Percentiles rank a stretch among this genome's conserved stretches.
Conservation (phyloP, 148 eudicot species). For the Heliamphora exappendiculata region DNA sequence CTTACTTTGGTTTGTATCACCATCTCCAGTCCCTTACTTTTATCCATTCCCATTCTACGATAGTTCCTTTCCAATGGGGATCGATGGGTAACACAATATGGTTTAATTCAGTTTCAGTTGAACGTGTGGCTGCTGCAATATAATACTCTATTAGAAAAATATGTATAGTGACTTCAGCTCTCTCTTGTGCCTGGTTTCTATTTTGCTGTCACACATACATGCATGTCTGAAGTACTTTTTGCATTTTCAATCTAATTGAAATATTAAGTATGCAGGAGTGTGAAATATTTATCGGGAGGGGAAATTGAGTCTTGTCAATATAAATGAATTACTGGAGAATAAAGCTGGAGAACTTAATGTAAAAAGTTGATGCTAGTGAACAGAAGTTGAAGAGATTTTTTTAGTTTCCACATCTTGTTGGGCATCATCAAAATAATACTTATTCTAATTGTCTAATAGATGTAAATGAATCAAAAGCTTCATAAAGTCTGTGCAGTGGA, state of each 20-base stretch:
- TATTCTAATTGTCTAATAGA: not conserved
- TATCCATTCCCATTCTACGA: not conserved
- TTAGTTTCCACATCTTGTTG: not conserved
- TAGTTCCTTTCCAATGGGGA: not conserved
- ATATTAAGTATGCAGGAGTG: not conserved
- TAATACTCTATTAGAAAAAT: not conserved
- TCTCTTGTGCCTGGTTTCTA: not conserved
- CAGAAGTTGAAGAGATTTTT: not conserved
- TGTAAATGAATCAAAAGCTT: not conserved
- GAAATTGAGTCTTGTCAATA: not conserved
- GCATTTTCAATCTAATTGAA: not conserved
- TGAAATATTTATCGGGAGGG: not conserved
- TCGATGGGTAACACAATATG: not conserved
- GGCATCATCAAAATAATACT: not conserved
- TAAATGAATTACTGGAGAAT: not conserved
- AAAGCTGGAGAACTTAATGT: slow-evolving; percentile 4
- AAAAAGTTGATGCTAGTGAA: not conserved
- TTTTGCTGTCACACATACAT: not conserved
- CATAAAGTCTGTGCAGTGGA: not conserved
- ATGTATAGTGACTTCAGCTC: not conserved
- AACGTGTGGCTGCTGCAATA: not conserved
- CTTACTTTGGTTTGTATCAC: slow-evolving; percentile 60
- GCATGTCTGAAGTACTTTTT: not conserved
- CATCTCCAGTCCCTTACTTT: not conserved
- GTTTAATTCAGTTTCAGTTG: not conserved